phyloP scores from a whole-genome alignment of 1,139 yeast species.

The Keqinozyma sinolaborantium region DNA sequence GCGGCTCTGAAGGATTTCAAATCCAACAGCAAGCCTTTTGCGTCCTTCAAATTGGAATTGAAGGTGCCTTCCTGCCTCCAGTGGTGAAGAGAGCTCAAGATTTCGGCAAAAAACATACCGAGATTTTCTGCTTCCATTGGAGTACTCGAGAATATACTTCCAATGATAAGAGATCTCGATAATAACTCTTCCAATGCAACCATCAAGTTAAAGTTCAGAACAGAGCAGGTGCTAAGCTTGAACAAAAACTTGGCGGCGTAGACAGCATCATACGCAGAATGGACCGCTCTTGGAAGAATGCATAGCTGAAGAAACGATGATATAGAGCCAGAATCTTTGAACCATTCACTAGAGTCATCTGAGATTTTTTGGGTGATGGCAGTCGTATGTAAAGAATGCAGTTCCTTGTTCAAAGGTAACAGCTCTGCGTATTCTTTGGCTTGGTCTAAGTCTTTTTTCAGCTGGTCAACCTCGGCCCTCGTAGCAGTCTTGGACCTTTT shows the following conservation, averaged over 20 bases:
- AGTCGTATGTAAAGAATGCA: conserved; percentile 28
- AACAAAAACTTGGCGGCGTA: conserved; percentile 63
- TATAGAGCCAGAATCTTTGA: conserved; percentile 13
- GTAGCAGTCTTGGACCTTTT: conserved; percentile 28
- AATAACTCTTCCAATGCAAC: conserved; percentile 49
- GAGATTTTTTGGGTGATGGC: conserved; percentile 11
- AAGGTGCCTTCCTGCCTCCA: conserved; percentile 35
- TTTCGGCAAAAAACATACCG: conserved; percentile 67
- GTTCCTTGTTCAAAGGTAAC: conserved; percentile 22
- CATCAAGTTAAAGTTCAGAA: conserved; percentile 42
- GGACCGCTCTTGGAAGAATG: conserved; percentile 70
- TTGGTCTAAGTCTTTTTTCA: conserved; percentile 24
- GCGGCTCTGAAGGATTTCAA: conserved; percentile 38
- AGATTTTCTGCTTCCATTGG: conserved; percentile 78
- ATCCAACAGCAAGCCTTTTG: conserved; percentile 11
- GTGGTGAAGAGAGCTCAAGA: conserved; percentile 43
- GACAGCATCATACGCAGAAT: conserved; percentile 84
- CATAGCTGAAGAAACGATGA: conserved; percentile 56
- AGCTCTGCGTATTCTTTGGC: conserved; percentile 20
- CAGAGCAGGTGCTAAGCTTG: conserved; percentile 40
- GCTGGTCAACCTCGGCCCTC: conserved; percentile 21
- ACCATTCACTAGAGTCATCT: conserved; percentile 21
- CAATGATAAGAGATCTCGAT: conserved; percentile 46
- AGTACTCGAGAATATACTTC: conserved; percentile 68
- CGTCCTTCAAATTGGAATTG: conserved; percentile 6